A percentile compares a stretch with the other conserved stretches of the same genome.
Evolutionary conservation across 164 flowering plant genomes (phyloP).

Genomic region (Cinnamomum chago): DNA sequence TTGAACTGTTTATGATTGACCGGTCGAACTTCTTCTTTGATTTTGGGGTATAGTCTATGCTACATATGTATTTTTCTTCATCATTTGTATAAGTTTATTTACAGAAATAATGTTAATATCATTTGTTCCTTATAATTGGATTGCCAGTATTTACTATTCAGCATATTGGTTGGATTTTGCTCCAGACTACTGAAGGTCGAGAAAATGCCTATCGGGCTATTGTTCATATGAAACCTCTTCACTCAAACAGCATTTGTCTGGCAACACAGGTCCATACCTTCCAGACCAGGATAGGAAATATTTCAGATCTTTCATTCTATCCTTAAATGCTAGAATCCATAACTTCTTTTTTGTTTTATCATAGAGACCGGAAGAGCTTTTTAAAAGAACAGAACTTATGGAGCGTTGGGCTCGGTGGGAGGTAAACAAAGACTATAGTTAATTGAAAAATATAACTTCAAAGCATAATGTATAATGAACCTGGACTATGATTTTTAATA

Average conservation of each 20-base stretch:
- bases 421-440: conserved; percentile 40
- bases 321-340: not conserved
- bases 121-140: not conserved
- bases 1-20: conserved; percentile 97
- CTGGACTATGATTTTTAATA: not conserved
- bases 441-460: conserved; percentile 13
- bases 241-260: conserved; percentile 83
- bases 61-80: not conserved
- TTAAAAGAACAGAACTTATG: conserved; percentile 94
- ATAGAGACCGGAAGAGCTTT: conserved; percentile 93
- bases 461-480: not conserved
- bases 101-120: conserved; percentile 2
- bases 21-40: conserved; percentile 97
- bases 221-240: conserved; percentile 89
- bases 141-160: not conserved
- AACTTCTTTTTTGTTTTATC: conserved; percentile 13
- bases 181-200: conserved; percentile 74
- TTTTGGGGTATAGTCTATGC: conserved; percentile 66
- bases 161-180: conserved; percentile 9
- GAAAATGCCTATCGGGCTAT: conserved; percentile 90
- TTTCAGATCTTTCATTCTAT: not conserved
- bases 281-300: not conserved
- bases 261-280: conserved; percentile 76
- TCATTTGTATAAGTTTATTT: conserved; percentile 1
- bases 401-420: conserved; percentile 99